Evolutionary conservation across 1,284 basidiomycete genomes (phyloP).

Genomic region (Microbotryum violaceum): DNA sequence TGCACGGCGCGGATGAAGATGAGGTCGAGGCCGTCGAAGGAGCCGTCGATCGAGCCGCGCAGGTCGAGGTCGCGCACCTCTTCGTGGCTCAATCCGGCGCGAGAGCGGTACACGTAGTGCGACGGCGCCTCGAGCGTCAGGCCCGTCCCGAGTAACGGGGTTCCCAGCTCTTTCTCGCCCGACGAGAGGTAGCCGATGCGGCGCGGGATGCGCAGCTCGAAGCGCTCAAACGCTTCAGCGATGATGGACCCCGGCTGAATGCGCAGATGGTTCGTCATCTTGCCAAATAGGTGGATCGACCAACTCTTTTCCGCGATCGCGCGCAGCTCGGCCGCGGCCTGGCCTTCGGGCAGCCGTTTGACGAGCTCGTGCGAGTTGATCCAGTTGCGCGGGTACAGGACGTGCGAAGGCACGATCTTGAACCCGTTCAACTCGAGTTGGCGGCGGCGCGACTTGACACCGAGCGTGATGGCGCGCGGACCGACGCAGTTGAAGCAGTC

Average conservation of each 20-base stretch:
- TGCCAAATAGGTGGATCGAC: slow-evolving; percentile 26
- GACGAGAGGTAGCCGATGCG: slow-evolving; percentile 11
- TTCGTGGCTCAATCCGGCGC: neutral
- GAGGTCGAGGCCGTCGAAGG: slow-evolving; percentile 27
- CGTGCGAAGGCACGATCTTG: slow-evolving; percentile 18
- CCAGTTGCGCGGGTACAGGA: slow-evolving; percentile 25
- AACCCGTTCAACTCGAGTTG: slow-evolving; percentile 25
- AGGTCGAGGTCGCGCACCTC: slow-evolving; percentile 11
- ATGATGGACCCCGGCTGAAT: slow-evolving; percentile 21
- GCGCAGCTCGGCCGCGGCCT: slow-evolving; percentile 9
- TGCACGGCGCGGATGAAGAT: slow-evolving; percentile 7
- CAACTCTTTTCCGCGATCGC: slow-evolving; percentile 11
- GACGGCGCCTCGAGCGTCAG: slow-evolving; percentile 10
- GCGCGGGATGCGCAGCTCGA: slow-evolving; percentile 17
- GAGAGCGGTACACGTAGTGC: slow-evolving; percentile 12
- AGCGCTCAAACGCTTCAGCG: slow-evolving; percentile 19
- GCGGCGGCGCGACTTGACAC: slow-evolving; percentile 10
- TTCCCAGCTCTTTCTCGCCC: slow-evolving; percentile 8
- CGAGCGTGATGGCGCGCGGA: slow-evolving; percentile 23
- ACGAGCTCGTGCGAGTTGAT: slow-evolving; percentile 26
- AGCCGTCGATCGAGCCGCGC: slow-evolving; percentile 22
- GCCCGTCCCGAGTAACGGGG: neutral
- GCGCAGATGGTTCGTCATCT: slow-evolving; percentile 28
- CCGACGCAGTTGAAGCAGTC: slow-evolving; percentile 29
- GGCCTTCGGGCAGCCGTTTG: slow-evolving; percentile 2